Conservation (phyloP, 495 filamentous ascomycete genomes). For the Xylaria sp. region DNA sequence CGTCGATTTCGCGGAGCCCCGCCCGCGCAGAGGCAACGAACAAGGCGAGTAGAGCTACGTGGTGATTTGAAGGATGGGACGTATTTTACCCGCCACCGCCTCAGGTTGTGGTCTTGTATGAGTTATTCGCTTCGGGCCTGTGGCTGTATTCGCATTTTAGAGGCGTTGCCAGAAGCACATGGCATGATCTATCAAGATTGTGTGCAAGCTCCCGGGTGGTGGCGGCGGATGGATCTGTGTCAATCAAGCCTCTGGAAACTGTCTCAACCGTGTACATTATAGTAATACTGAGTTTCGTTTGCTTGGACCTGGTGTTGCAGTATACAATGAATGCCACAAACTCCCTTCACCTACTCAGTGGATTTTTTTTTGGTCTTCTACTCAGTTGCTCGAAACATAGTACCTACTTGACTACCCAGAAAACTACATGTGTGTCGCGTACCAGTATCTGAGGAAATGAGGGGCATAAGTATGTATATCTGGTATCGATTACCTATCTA, state of each 20-base stretch:
- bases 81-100: background rate
- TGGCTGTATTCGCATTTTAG: conserved; percentile 10
- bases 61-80: background rate
- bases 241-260: background rate
- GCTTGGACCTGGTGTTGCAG: conserved; percentile 13
- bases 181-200: background rate
- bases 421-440: background rate
- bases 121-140: conserved; percentile 12
- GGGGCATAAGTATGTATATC: no score
- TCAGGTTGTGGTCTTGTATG: conserved; percentile 10
- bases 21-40: background rate
- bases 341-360: conserved; percentile 8
- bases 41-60: background rate
- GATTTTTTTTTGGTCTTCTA: background rate
- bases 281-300: conserved; percentile 17
- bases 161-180: background rate
- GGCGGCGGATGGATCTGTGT: conserved; percentile 2
- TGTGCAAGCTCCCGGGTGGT: background rate
- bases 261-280: conserved; percentile 13
- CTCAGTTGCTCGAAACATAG: background rate
- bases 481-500: no score
- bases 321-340: conserved; percentile 33
- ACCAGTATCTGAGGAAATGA: no score
- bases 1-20: conserved; percentile 63
- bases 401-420: conserved; percentile 12